phyloP scores from a whole-genome alignment of 1,284 basidiomycete species.

The Microstroma glucosiphilum region DNA sequence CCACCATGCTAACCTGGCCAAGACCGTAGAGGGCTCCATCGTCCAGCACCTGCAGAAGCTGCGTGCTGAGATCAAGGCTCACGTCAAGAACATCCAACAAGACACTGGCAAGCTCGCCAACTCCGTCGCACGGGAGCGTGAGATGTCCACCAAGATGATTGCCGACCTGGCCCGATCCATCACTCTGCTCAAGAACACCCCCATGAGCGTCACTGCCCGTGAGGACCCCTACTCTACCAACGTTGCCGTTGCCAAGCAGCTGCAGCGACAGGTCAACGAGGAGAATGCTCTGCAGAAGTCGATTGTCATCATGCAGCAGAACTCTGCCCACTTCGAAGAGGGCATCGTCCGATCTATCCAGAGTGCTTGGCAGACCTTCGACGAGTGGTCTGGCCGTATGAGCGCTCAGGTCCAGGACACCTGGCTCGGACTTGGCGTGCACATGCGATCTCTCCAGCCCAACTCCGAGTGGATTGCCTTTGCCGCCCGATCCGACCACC shows the following conservation, averaged over 20 bases:
- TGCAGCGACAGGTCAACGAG: constrained; percentile 83
- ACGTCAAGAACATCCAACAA: constrained; percentile 94
- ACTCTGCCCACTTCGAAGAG: constrained; percentile 93
- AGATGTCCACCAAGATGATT: constrained; percentile 78
- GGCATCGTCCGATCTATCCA: constrained; percentile 92
- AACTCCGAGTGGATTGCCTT: constrained; percentile 97
- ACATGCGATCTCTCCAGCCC: constrained; percentile 78
- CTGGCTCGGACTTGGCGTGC: constrained; percentile 67
- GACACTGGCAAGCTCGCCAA: constrained; percentile 94
- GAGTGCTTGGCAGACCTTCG: constrained; percentile 93
- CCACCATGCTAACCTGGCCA: constrained; percentile 90
- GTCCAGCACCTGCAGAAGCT: constrained; percentile 97
- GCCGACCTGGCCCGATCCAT: constrained; percentile 81
- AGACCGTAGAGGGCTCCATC: constrained; percentile 93
- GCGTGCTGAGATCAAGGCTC: constrained; percentile 88
- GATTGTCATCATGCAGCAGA: constrained; percentile 97
- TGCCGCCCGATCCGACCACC: constrained; percentile 85
- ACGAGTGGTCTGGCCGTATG: constrained; percentile 87
- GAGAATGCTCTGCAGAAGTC: constrained; percentile 97
- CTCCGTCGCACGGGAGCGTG: constrained; percentile 86
- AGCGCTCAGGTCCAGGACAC: constrained; percentile 71
- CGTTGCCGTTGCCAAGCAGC: constrained; percentile 73
- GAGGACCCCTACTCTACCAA: constrained; percentile 79
- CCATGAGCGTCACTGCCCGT: constrained; percentile 74
- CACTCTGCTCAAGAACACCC: constrained; percentile 88